A percentile compares a stretch with the other conserved stretches of the same genome.
phyloP scores from a whole-genome alignment of 2,329 filamentous ascomycete genomes.

The Xylaria multiplex region DNA sequence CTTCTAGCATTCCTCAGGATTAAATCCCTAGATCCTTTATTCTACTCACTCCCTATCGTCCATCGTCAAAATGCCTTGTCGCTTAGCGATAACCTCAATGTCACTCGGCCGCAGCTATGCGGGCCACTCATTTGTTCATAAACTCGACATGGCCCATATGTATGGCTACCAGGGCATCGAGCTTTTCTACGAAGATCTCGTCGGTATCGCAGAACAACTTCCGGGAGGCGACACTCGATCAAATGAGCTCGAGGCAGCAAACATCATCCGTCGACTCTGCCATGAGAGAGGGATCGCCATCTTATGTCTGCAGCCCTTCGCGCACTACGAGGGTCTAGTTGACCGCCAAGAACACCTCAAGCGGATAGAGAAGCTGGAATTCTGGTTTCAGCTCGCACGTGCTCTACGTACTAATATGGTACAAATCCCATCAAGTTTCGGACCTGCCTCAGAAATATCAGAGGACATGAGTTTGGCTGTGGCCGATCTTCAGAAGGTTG shows the following conservation, averaged over 20 bases:
- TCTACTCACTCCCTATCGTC: neutral
- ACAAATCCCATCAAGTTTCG: constrained; percentile 77
- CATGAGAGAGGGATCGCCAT: constrained; percentile 64
- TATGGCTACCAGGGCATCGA: constrained; percentile 77
- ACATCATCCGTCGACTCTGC: constrained; percentile 67
- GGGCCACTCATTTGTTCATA: constrained; percentile 73
- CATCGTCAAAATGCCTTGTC: constrained; percentile 59
- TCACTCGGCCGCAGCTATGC: constrained; percentile 76
- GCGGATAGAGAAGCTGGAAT: constrained; percentile 69
- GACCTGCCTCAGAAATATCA: constrained; percentile 59
- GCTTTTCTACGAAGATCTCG: constrained; percentile 80
- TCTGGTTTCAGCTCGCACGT: constrained; percentile 75
- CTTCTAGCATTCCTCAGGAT: neutral
- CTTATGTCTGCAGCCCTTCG: constrained; percentile 79
- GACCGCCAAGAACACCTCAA: constrained; percentile 67
- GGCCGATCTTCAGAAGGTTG: constrained; percentile 69
- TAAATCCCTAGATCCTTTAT: neutral
- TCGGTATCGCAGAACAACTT: constrained; percentile 63
- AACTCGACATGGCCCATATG: constrained; percentile 73
- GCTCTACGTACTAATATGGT: constrained; percentile 76
- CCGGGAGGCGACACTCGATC: constrained; percentile 54
- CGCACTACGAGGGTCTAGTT: constrained; percentile 78
- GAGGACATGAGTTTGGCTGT: constrained; percentile 66
- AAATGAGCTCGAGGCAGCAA: constrained; percentile 67
- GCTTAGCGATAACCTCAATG: constrained; percentile 78